Conservation (phyloP, 768 basidiomycete genomes). For the Tulasnella sp. region DNA sequence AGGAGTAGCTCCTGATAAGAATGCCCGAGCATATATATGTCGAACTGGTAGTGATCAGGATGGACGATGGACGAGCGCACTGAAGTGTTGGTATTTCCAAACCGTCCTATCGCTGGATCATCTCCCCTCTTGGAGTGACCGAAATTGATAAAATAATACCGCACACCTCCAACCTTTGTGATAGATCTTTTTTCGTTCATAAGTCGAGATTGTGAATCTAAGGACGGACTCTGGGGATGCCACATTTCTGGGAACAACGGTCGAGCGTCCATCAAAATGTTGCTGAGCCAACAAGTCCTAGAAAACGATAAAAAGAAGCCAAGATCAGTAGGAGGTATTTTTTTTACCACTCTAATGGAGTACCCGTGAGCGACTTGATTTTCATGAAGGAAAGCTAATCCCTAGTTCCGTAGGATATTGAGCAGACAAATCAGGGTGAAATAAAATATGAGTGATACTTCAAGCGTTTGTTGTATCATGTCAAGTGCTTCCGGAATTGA, state of each 20-base stretch:
- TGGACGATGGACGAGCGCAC: no score
- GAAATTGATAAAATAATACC: not conserved
- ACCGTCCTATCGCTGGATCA: no score
- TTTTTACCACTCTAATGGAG: not conserved
- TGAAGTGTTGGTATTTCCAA: no score
- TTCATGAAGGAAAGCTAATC: not conserved
- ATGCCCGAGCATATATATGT: no score
- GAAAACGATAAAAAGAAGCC: not conserved
- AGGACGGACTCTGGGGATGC: not conserved
- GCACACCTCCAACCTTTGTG: not conserved
- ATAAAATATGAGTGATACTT: not conserved
- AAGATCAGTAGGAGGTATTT: not conserved
- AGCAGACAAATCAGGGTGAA: not conserved
- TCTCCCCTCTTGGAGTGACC: not conserved
- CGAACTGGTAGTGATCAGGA: no score
- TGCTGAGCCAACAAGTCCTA: not conserved
- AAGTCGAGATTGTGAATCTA: not conserved
- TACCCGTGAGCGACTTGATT: not conserved
- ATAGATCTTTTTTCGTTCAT: not conserved
- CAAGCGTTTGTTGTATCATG: not conserved
- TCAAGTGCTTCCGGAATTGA: not conserved
- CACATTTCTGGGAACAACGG: not conserved
- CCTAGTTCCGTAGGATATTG: not conserved
- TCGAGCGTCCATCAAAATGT: not conserved
- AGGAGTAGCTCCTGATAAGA: no score